Base-by-base conservation (phyloP, 176 grass and related monocot genomes). In the Areca catechu region DNA sequence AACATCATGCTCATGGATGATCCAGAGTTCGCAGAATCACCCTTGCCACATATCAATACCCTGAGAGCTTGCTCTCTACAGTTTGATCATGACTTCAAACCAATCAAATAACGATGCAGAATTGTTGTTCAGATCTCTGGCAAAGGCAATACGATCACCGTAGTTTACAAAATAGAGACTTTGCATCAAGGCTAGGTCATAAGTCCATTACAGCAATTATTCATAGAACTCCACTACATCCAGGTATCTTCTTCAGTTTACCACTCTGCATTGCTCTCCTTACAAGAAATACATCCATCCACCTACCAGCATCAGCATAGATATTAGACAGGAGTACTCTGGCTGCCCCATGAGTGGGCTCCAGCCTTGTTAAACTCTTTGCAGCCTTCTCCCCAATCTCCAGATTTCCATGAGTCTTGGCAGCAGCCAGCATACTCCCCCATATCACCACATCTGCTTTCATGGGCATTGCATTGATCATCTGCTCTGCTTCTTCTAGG, bases 381-480 rank as follows among this genome's bases (percentile, higher is more conserved):
- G 79, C 79, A 23, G 85, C 89, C 63, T 15, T 77, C 71, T 89
- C 81, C 21, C 81, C 85, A 76, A 89, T 67, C 17, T 52, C 27
- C 24, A 95, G 16, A 66, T 95, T 76, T 34, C 78, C 78, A 50
- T 82, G 72, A 57, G 68, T 75, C 65, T 81, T 89, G 9, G 81
- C 78, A 28, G 84, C 72, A 28, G 84, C 79, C 71, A 95, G 67
- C 28, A 95, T 76, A 51, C 77, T 79, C 5, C 84, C 81, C 78
- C 85, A 95, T 23, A 89, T 79, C 61, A 95, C 68, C 25, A 77
- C 75, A 89, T 95, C 85, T 19, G 84, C 65, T 79, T 82, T 71
- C 75, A 82, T 82, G 84, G 84, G 89, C 89, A 95, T 89, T 29
- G 18, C 62, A 24, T 59, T 15, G n/a, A 80, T 57, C 50, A 89